Percentiles rank a stretch among this genome's conserved stretches.
These are phyloP conservation scores for Pinus taeda DNA, from an alignment of 75 land plant genomes.

Conservation along the genomic window DNA sequence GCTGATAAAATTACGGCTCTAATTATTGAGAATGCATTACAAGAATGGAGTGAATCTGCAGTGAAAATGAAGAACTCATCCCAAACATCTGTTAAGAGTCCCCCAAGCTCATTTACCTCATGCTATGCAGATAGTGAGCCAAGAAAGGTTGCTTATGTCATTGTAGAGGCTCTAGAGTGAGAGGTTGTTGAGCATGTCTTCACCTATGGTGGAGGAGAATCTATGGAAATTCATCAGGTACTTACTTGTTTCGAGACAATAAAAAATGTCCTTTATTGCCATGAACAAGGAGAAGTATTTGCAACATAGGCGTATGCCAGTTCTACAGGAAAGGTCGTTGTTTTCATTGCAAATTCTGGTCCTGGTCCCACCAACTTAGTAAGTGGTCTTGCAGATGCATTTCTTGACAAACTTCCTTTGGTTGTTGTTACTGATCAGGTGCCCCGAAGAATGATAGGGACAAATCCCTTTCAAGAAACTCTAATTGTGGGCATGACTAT, in stretches of 20 bases:
- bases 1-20: too few species aligned
- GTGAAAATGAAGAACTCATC: too few species aligned
- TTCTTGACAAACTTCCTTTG: slow-evolving; percentile 77
- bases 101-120: too few species aligned
- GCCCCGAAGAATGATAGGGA: slow-evolving; percentile 87
- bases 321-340: slow-evolving; percentile 73
- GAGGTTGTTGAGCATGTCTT: slow-evolving; percentile 78
- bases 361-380: slow-evolving; percentile 95
- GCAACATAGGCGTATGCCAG: slow-evolving; percentile 81
- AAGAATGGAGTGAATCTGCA: too few species aligned
- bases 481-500: slow-evolving; percentile 92
- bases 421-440: slow-evolving; percentile 97
- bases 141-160: slow-evolving; percentile 77
- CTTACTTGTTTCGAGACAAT: slow-evolving; percentile 81
- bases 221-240: slow-evolving; percentile 86
- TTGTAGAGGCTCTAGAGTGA: slow-evolving; percentile 92
- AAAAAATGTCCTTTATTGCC: too few species aligned
- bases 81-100: too few species aligned
- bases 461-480: slow-evolving; percentile 90
- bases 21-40: too few species aligned
- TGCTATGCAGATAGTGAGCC: too few species aligned
- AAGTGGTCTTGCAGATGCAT: slow-evolving; percentile 84
- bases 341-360: slow-evolving; percentile 90
- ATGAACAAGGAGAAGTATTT: too few species aligned
- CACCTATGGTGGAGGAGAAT: slow-evolving; percentile 92